These are phyloP conservation scores for Barbatosphaeria neglecta DNA, from an alignment of 495 filamentous ascomycete genomes.

Conservation along the genomic window DNA sequence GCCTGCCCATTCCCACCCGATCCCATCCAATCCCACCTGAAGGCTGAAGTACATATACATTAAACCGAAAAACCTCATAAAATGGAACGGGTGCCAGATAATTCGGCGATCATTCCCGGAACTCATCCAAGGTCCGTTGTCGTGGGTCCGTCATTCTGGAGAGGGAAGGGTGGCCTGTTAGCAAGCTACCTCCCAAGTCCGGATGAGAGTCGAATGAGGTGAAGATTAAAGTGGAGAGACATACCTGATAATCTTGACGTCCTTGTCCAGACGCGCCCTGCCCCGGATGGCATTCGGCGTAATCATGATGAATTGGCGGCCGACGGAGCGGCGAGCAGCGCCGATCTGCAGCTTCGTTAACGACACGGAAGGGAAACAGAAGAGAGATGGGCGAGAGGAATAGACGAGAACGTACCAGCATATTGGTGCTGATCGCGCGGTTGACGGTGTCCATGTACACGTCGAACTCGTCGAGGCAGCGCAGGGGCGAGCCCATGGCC, in stretches of 20 bases:
- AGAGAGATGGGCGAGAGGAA: neutral
- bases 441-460: conserved; percentile 99
- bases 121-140: conserved; percentile 30
- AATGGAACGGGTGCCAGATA: neutral
- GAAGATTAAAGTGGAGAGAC: conserved; percentile 12
- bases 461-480: conserved; percentile 96
- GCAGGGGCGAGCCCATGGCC: conserved; percentile 89
- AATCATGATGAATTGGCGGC: conserved; percentile 92
- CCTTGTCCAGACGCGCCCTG: conserved; percentile 49
- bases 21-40: too few relatives aligned
- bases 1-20: too few relatives aligned
- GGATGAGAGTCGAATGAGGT: conserved; percentile 10
- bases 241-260: conserved; percentile 79
- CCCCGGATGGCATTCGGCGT: conserved; percentile 83
- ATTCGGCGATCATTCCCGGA: conserved; percentile 7
- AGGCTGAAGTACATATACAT: neutral
- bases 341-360: conserved; percentile 45
- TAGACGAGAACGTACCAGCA: conserved; percentile 58
- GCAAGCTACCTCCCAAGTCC: neutral
- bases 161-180: conserved; percentile 9
- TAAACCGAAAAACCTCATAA: neutral
- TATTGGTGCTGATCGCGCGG: conserved; percentile 80
- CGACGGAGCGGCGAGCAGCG: conserved; percentile 72
- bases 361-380: neutral
- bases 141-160: conserved; percentile 49